Conservation (phyloP, 2,329 filamentous ascomycete species). For the Fusarium sp. region DNA sequence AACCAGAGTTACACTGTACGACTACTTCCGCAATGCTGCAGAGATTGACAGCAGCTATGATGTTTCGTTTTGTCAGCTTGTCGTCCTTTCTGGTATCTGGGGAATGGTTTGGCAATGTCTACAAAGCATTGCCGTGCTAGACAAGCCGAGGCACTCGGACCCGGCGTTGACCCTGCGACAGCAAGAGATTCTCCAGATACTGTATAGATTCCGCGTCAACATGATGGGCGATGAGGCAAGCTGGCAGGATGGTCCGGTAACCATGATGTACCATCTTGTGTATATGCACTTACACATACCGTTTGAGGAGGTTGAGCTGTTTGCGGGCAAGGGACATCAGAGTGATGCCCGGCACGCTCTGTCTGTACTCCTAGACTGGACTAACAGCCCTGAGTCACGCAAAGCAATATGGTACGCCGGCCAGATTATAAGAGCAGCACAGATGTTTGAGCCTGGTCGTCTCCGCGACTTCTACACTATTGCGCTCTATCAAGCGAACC, state of each 20-base stretch:
- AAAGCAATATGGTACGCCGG: background rate
- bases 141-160: background rate
- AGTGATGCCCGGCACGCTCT: background rate
- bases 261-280: background rate
- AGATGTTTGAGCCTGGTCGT: background rate
- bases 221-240: background rate
- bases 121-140: background rate
- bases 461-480: background rate
- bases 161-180: background rate
- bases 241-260: background rate
- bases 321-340: background rate
- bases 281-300: background rate
- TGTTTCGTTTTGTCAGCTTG: background rate
- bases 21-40: background rate
- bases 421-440: background rate
- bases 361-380: background rate
- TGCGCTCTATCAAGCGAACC: background rate
- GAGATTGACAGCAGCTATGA: background rate
- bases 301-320: background rate
- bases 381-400: background rate
- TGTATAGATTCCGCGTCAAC: background rate
- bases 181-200: background rate
- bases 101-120: constrained; percentile 1
- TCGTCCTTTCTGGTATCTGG: background rate
- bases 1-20: background rate